A percentile compares a stretch with the other conserved stretches of the same genome.
Evolutionary conservation across 2,329 filamentous ascomycete genomes (phyloP).

Genomic region (Coniella lustricola): DNA sequence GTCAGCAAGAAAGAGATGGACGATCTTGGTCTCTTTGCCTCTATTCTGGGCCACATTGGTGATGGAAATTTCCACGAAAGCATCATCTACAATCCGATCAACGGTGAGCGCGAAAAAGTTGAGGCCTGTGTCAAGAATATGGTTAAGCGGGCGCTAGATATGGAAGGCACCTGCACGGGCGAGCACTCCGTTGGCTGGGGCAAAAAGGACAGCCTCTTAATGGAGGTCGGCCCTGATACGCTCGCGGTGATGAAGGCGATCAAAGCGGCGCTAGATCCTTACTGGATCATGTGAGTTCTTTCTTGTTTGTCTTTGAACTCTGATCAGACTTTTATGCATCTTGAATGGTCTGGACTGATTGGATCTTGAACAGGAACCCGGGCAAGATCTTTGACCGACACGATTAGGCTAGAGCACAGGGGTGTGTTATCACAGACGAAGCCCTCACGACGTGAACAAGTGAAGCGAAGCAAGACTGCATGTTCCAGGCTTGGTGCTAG

Average conservation of each 20-base stretch:
- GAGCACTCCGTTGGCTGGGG: slow-evolving; percentile 83
- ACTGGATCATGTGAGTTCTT: slow-evolving; percentile 61
- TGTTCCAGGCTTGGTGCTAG: too few relatives aligned
- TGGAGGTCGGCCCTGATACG: slow-evolving; percentile 74
- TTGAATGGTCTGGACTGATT: slow-evolving; percentile 8
- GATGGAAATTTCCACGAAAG: slow-evolving; percentile 94
- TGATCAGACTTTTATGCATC: not conserved
- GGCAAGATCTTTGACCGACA: slow-evolving; percentile 79
- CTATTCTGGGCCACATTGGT: slow-evolving; percentile 82
- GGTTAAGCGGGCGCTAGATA: slow-evolving; percentile 82
- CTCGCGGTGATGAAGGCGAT: slow-evolving; percentile 78
- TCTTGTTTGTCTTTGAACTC: not conserved
- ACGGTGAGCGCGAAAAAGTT: slow-evolving; percentile 65
- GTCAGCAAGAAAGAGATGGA: slow-evolving; percentile 86
- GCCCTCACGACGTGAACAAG: too few relatives aligned
- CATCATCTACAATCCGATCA: slow-evolving; percentile 72
- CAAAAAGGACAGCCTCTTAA: slow-evolving; percentile 72
- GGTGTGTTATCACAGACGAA: too few relatives aligned
- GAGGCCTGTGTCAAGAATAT: slow-evolving; percentile 81
- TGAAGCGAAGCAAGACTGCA: too few relatives aligned
- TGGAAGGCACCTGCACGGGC: slow-evolving; percentile 90
- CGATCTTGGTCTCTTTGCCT: slow-evolving; percentile 76
- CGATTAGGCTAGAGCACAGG: not conserved
- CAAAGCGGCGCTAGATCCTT: slow-evolving; percentile 74
- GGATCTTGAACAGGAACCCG: slow-evolving; percentile 50